Base-by-base conservation (phyloP, 1,284 basidiomycete genomes). In the Butyriboletus pseudospeciosus region DNA sequence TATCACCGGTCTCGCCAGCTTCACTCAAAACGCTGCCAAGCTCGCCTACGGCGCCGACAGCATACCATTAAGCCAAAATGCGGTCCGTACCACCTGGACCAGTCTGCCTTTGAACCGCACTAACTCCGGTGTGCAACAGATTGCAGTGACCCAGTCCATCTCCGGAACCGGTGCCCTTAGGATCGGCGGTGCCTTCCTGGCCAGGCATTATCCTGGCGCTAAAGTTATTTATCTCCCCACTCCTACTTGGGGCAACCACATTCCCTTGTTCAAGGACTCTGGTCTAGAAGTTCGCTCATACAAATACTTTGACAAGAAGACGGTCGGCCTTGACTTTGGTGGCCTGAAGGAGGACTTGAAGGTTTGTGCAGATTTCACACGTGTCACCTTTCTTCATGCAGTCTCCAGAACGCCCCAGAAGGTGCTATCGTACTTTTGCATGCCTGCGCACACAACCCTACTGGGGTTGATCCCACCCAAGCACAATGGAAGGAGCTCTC, bases 231-330 rank as follows among this genome's bases (percentile, higher is more conserved):
- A 98, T 78, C 80, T 99, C 51, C 97, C 97, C 41, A 80, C 80
- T 13, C 97, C 97, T 17, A 92, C 95, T 9, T 99, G 97, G 97
- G 96, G 96, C 41, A 99, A 99, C 78, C 96, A 99, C 73, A 92
- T 87, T 46, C 85, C 88, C 51, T 76, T 84, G 67, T 94, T 86
- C 80, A 85, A 86, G 60, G 94, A 98, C 76, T 92, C 93, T 49
- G 95, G 95, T 16, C 79, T 99, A 39, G 92, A 97, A 75, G 93
- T 98, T 67, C 90, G 92, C 70, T 79, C 82, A 30, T 98, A 98
- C 78, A 82, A 87, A 58, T 99, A 98, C 77, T 98, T 98, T 70
- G 88, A 99, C 79, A 90, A 94, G 73, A 83, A 87, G 66, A 97
- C 93, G 7, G 92, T 97, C 52, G 94, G 93, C 32, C 82, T 99